Base-by-base conservation (phyloP, 139 green algal species). In the Nannochloris sp. region DNA sequence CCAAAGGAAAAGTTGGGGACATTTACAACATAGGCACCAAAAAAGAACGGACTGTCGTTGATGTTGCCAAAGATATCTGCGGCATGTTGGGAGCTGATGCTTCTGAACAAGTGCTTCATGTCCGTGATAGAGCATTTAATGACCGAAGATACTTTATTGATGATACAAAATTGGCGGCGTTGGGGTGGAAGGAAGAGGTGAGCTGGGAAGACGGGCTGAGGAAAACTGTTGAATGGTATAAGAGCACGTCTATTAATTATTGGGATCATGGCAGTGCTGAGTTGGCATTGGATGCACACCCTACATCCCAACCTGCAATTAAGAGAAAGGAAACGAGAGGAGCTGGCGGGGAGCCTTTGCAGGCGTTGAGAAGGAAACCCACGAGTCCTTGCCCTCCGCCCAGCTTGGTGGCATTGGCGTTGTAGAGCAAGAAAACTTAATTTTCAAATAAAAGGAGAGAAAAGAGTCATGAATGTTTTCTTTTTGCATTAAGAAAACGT, bases 11-110 rank as follows among this genome's bases (percentile, higher is more conserved):
- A 44, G 74, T 76, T 35, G 90, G 92, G 4, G 81, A 95, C 67
- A 81, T 88, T 6, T 99, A 99, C 87, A 99, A 99, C 87, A 96
- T 99, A 57, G 93, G 93, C 44, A 97, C 93, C 2, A 81, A 96
- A 54, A 86, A 87, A 63, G 93, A 99, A 85, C 82, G 91, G 29
- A 92, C 79, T 24, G 90, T 99, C 39, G 47, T 88, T 54, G 84
- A 96, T 37, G 93, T 98, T 29, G 86, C 83, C 0, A 14, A 47
- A 1, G 79, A 89, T 65, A 87, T 91, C 37, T 78, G 74, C 32
- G 71, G 77, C 48, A 19, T 71, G 57, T 86, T 93, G 45, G 73
- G 84, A n/a, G 34, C 90, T 61, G 42, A 51, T 19, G 60, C 71
- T 10, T 57, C 76, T 47, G 54, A 65, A 45, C 81, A 83, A 32